Base-by-base conservation (phyloP, 305 asterid genomes). In the Striga hermonthica region DNA sequence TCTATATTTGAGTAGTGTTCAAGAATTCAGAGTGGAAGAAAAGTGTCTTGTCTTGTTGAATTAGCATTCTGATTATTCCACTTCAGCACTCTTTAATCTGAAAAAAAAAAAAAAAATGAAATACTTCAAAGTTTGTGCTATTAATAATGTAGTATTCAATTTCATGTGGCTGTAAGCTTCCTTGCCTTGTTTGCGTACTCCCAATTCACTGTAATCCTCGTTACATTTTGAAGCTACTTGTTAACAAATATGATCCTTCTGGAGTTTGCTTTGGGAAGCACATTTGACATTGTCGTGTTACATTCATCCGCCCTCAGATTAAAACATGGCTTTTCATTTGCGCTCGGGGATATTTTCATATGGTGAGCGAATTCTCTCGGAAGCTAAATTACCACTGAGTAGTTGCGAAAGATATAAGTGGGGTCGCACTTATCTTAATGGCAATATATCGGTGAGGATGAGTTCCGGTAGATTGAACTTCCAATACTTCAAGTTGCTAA, bases 291-390 rank as follows among this genome's bases (percentile, higher is more conserved):
- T 22, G 31, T 64, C 85, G 76, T 85, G 81, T 76, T 64, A 73
- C 68, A 62, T 67, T 70, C 68, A 62, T 72, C 72, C 6, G 28
- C 74, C 68, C 31, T 67, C 77, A 31, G 38, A 43, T 66, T 71
- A 49, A 49, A 84, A 80, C 72, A 91, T 91, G 97, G 86, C 86
- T 48, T 79, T 79, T 64, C 72, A 85, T 45, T 73, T 81, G 58
- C 82, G 72, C 79, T 81, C 95, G 5, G 81, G 81, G 60, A 77
- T 83, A 68, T 80, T 81, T 78, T 74, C 85, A 4, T 69, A 80
- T 53, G 78, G 82, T 47, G 89, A 80, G 73, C 73, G 79, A 80
- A 72, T 81, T 69, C 69, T 76, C 68, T 75, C 77, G 54, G 13
- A 66, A 50, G 50, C 56, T 47, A 83, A 78, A 69, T 81, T 77